Percentiles rank a stretch among this genome's conserved stretches.
Conservation (phyloP, 495 filamentous ascomycete species). For the Tuber umbilicatum region DNA sequence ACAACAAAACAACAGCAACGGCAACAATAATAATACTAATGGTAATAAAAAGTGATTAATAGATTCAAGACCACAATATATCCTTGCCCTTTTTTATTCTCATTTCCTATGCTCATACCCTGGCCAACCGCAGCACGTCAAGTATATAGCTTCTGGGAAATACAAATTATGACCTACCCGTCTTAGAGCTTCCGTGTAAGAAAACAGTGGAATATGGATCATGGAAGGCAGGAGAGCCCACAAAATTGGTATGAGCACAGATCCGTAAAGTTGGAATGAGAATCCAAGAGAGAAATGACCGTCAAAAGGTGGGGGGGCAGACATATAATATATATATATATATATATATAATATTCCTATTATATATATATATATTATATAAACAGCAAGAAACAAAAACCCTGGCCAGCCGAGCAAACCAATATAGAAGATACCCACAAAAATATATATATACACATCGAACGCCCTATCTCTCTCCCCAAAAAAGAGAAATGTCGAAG, state of each 20-base stretch:
- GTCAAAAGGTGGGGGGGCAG: conserved; percentile 10
- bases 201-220: conserved; percentile 19
- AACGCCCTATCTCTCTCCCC: conserved; percentile 27
- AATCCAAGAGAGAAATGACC: conserved; percentile 15
- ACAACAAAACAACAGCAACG: background rate
- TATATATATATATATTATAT: conserved; percentile 23
- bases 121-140: conserved; percentile 23
- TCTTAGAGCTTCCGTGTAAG: conserved; percentile 25
- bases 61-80: conserved; percentile 22
- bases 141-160: conserved; percentile 35
- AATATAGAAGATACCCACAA: background rate
- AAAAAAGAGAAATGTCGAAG: conserved; percentile 24
- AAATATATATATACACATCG: conserved; percentile 26
- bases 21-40: conserved; percentile 9
- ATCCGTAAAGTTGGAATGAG: background rate
- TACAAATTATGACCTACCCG: conserved; percentile 28
- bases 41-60: conserved; percentile 2
- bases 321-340: conserved; percentile 22
- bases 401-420: conserved; percentile 23
- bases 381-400: conserved; percentile 20
- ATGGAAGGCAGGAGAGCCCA: background rate
- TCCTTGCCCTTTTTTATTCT: conserved; percentile 25
- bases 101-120: conserved; percentile 29
- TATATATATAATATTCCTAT: conserved; percentile 3
- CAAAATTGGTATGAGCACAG: background rate